phyloP scores from a whole-genome alignment of 1,139 yeast species.

The Lodderomyces jiufengensis region DNA sequence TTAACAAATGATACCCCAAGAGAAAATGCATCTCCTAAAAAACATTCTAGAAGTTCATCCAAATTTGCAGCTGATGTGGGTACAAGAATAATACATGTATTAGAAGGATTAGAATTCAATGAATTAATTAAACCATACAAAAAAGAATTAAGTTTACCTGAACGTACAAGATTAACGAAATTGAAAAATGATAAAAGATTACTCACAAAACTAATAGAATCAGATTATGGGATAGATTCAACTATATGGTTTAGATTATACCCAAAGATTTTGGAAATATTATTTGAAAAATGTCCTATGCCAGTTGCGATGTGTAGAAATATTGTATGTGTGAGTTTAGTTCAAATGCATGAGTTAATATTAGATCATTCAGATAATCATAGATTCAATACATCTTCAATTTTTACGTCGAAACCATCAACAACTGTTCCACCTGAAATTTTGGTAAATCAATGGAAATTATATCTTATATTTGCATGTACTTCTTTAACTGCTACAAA shows the following conservation, averaged over 20 bases:
- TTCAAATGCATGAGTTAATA: conserved; percentile 83
- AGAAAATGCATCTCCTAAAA: conserved; percentile 11
- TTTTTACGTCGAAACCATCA: conserved; percentile 31
- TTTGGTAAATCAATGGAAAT: conserved; percentile 82
- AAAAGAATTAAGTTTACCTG: conserved; percentile 75
- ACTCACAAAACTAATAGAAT: conserved; percentile 72
- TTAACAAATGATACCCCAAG: conserved; percentile 25
- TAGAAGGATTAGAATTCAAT: conserved; percentile 67
- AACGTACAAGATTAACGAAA: conserved; percentile 65
- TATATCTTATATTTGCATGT: conserved; percentile 87
- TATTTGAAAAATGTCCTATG: conserved; percentile 83
- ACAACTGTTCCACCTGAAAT: conserved; percentile 58
- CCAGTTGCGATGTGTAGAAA: conserved; percentile 93
- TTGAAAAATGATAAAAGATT: conserved; percentile 62
- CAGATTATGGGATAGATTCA: conserved; percentile 91
- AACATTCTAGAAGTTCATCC: conserved; percentile 59
- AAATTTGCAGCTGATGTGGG: conserved; percentile 79
- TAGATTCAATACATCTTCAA: conserved; percentile 38
- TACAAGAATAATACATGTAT: conserved; percentile 70
- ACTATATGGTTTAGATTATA: conserved; percentile 91
- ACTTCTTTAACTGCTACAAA: conserved; percentile 86
- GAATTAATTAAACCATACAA: conserved; percentile 60
- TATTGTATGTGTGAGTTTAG: conserved; percentile 84
- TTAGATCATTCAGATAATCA: conserved; percentile 57
- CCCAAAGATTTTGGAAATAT: conserved; percentile 67